Evolutionary conservation across 1,284 basidiomycete genomes (phyloP).

Genomic region (Cryptococcus amylolentus): DNA sequence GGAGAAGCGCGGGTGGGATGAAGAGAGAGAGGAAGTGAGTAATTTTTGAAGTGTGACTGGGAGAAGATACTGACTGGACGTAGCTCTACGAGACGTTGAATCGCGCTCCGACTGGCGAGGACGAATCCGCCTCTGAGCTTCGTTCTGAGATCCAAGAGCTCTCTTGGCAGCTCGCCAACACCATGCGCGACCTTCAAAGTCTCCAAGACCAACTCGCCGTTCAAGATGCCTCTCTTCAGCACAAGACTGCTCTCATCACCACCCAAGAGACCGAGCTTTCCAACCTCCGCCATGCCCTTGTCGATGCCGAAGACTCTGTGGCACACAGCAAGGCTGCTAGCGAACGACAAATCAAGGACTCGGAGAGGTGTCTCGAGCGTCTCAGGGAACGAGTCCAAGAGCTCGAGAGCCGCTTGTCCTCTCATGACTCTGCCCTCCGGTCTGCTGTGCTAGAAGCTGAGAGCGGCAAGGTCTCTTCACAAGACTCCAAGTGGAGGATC

Average conservation of each 20-base stretch:
- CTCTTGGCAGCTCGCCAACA: conserved; percentile 2
- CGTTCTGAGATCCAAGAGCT: conserved; percentile 1
- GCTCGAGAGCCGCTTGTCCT: conserved; percentile 13
- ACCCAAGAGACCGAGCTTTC: conserved; percentile 19
- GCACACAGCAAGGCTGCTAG: conserved; percentile 1
- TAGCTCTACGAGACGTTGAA: conserved; percentile 12
- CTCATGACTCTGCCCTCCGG: conserved; percentile 10
- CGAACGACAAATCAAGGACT: conserved; percentile 14
- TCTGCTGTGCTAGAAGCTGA: conserved; percentile 20
- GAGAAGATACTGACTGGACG: neutral
- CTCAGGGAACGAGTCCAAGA: conserved; percentile 17
- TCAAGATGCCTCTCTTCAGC: conserved; percentile 2
- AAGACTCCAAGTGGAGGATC: conserved; percentile 21
- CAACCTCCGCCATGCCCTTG: conserved; percentile 9
- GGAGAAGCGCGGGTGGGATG: conserved; percentile 15
- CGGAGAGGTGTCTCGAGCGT: conserved; percentile 9
- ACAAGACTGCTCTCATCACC: conserved; percentile 7
- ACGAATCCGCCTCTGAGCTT: neutral
- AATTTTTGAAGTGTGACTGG: neutral
- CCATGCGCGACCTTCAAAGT: neutral
- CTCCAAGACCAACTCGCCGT: conserved; percentile 5
- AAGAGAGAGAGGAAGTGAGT: conserved; percentile 20
- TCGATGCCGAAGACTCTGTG: conserved; percentile 16
- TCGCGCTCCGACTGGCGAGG: conserved; percentile 1
- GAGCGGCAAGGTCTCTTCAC: conserved; percentile 13